Base-by-base conservation (phyloP, 768 basidiomycete genomes). In the Tulasnella sp. region DNA sequence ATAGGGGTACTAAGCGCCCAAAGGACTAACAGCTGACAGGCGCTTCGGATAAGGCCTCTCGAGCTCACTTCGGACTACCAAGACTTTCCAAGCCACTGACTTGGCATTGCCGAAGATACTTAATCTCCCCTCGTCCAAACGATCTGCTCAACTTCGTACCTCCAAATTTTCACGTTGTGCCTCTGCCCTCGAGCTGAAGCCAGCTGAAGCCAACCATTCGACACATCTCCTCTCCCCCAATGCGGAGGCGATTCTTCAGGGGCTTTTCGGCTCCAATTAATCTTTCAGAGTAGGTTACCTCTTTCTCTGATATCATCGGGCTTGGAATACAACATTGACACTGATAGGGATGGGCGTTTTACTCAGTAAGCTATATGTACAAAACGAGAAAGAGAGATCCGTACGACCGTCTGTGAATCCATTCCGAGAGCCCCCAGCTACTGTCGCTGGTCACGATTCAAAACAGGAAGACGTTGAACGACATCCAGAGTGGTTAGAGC, bases 401-500 rank as follows among this genome's bases (percentile, higher is more conserved):
- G 61, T 67, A 2, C 10, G 1, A 4, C 1, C 32, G 29, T 67
- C 61, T 2, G 29, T 67, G 2, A 29, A 32, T 29, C 61, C 61
- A 10, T 67, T 67, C 61, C 11, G 55, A 57, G 18, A 16, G n/a
- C 16, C 4, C 20, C 55, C 16, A 1, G 4, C 23, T 7, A n/a
- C 16, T 6, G 1, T 4, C 1, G 15, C 13, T 44, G 4, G 42
- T 13, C 6, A 5, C 18, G 70, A 44, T 5, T 5, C 42, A 16
- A 3, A 32, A 10, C 2, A 51, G 0, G 20, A 40, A 18, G 10
- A 37, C 26, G 37, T 3, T 1, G 71, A 73, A 32, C 3, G 35
- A 37, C 71, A 37, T n/a, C 71, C 71, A n/a, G 71, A 40, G n/a
- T 73, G 71, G 71, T 18, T 73, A 10, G 71, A 73, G 11, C 13